phyloP scores from a whole-genome alignment of 164 flowering plant genomes.

The Protea cynaroides region DNA sequence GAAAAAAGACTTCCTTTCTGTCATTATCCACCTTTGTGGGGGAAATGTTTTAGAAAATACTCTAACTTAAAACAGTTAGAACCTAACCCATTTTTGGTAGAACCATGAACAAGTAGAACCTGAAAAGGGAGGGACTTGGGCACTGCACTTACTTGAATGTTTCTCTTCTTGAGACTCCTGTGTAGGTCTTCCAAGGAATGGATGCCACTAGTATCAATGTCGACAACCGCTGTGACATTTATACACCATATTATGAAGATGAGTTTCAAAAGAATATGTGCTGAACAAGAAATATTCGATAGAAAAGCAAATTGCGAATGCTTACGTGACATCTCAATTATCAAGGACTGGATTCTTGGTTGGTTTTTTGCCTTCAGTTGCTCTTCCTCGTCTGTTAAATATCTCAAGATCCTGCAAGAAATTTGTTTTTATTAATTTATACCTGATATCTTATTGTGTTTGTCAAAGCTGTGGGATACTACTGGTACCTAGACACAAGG shows the following conservation, averaged over 20 bases:
- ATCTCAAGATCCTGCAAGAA: constrained; percentile 61
- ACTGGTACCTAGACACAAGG: not conserved
- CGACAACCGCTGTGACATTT: constrained; percentile 79
- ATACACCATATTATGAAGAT: not conserved
- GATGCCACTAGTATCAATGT: constrained; percentile 87
- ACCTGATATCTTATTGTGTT: too few species aligned
- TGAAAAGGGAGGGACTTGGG: too few species aligned
- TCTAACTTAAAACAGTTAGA: too few species aligned
- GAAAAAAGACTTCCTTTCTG: too few species aligned
- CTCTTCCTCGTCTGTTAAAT: constrained; percentile 71
- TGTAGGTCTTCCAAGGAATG: constrained; percentile 68
- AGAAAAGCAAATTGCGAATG: not conserved
- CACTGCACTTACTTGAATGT: constrained; percentile 37
- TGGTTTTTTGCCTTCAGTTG: constrained; percentile 18
- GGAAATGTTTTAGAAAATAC: too few species aligned
- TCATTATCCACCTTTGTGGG: too few species aligned
- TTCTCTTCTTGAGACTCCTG: constrained; percentile 56
- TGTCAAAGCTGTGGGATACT: not conserved
- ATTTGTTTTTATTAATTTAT: too few species aligned
- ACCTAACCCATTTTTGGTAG: too few species aligned
- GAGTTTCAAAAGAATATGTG: not conserved
- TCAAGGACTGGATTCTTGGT: constrained; percentile 47
- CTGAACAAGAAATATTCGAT: too few species aligned
- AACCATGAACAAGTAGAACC: too few species aligned
- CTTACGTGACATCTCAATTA: constrained; percentile 86